Evolutionary conservation across 805 yeast species (phyloP).

Genomic region (Hermanozyma aechmeae): DNA sequence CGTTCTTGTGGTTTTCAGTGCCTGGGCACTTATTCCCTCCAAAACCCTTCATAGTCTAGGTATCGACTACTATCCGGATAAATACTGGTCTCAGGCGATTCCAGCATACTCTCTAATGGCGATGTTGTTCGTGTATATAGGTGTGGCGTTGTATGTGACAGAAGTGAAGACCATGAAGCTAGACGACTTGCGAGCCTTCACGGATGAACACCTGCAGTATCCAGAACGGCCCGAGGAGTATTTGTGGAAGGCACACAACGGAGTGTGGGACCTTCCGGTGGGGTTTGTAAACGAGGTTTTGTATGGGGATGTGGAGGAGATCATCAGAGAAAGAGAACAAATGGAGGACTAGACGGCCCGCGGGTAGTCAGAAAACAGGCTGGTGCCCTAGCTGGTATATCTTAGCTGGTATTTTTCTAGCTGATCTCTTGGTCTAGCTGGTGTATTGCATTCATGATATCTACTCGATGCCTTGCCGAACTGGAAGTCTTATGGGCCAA

Average conservation of each 20-base stretch:
- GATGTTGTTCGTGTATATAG: conserved; percentile 67
- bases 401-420: too few relatives aligned
- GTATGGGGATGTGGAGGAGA: conserved; percentile 35
- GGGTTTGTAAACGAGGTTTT: conserved; percentile 58
- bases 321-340: too few relatives aligned
- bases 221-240: conserved; percentile 22
- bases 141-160: conserved; percentile 62
- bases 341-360: too few relatives aligned
- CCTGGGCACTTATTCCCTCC: conserved; percentile 74
- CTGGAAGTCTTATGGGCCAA: too few relatives aligned
- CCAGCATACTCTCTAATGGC: conserved; percentile 64
- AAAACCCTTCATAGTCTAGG: conserved; percentile 40
- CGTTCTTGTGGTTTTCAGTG: conserved; percentile 41
- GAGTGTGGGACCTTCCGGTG: conserved; percentile 80
- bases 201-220: conserved; percentile 51
- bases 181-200: conserved; percentile 52
- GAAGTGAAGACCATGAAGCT: conserved; percentile 60
- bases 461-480: too few relatives aligned
- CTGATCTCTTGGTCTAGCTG: too few relatives aligned
- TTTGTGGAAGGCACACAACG: conserved; percentile 59
- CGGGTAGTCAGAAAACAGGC: too few relatives aligned
- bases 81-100: conserved; percentile 83
- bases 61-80: conserved; percentile 70
- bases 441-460: too few relatives aligned
- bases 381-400: too few relatives aligned